Evolutionary conservation across 352 stramenopile genomes (phyloP), one percentile per base, ranked within the genome.

Genomic region (Phytophthora tubulina): DNA sequence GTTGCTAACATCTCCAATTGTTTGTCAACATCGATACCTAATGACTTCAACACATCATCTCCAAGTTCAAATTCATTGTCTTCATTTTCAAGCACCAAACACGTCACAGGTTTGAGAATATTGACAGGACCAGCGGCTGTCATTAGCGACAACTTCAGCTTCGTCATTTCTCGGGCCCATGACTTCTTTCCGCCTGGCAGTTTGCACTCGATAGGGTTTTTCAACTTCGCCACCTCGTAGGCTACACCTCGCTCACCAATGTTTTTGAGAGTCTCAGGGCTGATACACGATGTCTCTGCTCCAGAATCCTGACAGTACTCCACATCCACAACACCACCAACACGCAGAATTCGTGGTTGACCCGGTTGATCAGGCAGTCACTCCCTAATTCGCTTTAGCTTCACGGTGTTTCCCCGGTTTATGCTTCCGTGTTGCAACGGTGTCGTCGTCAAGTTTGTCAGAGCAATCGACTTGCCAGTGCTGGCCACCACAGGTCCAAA

Each of bases 401-500:
- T 66, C 50, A 36, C 48, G 46, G 27, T 61, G 39, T 48, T 39
- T 66, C 64, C 50, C 46, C n/a, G 1, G 14, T 41, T 60, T 60
- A n/a, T 39, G 64, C 36, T 51, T 60, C 4, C 49, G 45, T 3
- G 48, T 11, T 13, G 21, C 11, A 4, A 9, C 1, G 11, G 15
- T 10, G 27, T 54, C 9, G 31, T 39, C 55, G 15, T 17, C 36
- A 4, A n/a, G 0, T 10, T 27, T 55, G 3, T 64, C 36, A 3
- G 38, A n/a, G 11, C 55, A 66, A 15, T 72, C 48, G 11, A 17
- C 48, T 66, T 72, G 48, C 3, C 31, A 14, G 45, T 64, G 63
- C 14, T 64, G 62, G 13, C 63, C 63, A 32, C 63, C 63, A 64
- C 63, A 70, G 52, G 33, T 64, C 63, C 63, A 70, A 27, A 39